Base-by-base conservation (phyloP, 257 asterid species). In the Solanum lycopersicoides region DNA sequence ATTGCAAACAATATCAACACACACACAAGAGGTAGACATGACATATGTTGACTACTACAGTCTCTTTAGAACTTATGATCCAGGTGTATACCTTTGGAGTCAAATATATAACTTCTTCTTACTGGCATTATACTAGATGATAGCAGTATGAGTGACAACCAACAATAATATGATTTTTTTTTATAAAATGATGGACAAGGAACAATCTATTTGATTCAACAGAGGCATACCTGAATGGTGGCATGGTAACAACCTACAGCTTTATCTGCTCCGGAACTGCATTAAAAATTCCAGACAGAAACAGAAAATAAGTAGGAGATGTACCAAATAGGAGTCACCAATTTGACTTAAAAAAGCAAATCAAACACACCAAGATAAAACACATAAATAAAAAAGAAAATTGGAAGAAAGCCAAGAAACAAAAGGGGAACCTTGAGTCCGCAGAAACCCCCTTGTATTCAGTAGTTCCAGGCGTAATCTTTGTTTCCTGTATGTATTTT, bases 181-280 rank as follows among this genome's bases (percentile, higher is more conserved):
- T 25, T n/a, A 15, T 23, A 79, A 16, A 25, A 44, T 28, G 16
- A 79, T 3, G 42, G 28, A 14, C 5, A 4, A 45, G 14, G 65
- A 28, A 45, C 9, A 4, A 76, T 28, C 41, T 30, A 80, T 21
- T 45, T 45, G 28, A 47, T 9, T 47, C 44, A 80, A 30, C 39
- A 28, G 44, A 80, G 16, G 71, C 63, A 72, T 91, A 94, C 99
- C 98, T 96, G 99, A 89, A 93, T 88, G 50, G 98, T 94, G 5
- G 95, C 93, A 91, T 92, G 96, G 92, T 95, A 95, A 89, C 94
- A 95, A 82, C 99, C 96, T 68, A 96, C 92, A 9, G 98, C 90
- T 88, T 94, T 94, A 86, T 94, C 98, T 90, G 60, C 89, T 63
- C 93, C 96, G 73, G 90, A 71, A 90, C 98, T 93, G 91, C 89